A percentile compares a stretch with the other conserved stretches of the same genome.
These are phyloP conservation scores for Eucalyptus microcorys DNA, from an alignment of 345 rosid genomes.

Conservation along the genomic window DNA sequence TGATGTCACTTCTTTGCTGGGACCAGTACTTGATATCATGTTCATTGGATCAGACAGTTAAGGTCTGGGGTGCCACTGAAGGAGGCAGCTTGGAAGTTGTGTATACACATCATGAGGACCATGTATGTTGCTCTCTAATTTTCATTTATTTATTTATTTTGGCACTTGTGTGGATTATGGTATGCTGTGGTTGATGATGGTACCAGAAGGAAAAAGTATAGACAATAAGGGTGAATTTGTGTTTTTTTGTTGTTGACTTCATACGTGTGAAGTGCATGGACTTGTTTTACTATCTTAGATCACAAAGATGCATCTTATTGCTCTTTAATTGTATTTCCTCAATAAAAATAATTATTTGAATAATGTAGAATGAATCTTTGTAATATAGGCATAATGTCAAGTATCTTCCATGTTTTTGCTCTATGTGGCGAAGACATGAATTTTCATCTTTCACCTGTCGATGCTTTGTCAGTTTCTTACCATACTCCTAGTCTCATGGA, in stretches of 20 bases:
- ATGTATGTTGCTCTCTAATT: slow-evolving; percentile 4
- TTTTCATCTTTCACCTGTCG: too few relatives aligned
- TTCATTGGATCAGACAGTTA: background rate
- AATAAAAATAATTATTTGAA: too few relatives aligned
- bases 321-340: too few relatives aligned
- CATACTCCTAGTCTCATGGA: background rate
- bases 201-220: background rate
- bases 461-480: background rate
- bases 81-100: slow-evolving; percentile 10
- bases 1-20: too few relatives aligned
- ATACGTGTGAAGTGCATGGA: too few relatives aligned
- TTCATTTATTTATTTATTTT: background rate
- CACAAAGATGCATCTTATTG: too few relatives aligned
- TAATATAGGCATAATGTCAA: background rate
- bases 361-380: too few relatives aligned
- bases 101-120: slow-evolving; percentile 10
- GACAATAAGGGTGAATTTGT: too few relatives aligned
- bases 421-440: background rate
- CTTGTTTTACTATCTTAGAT: too few relatives aligned
- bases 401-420: background rate
- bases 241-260: background rate
- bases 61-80: slow-evolving; percentile 27
- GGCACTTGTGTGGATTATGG: too few relatives aligned
- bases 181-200: too few relatives aligned
- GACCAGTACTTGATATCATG: too few relatives aligned